phyloP scores from a whole-genome alignment of 495 filamentous ascomycete genomes.

The Neurospora intermedia region DNA sequence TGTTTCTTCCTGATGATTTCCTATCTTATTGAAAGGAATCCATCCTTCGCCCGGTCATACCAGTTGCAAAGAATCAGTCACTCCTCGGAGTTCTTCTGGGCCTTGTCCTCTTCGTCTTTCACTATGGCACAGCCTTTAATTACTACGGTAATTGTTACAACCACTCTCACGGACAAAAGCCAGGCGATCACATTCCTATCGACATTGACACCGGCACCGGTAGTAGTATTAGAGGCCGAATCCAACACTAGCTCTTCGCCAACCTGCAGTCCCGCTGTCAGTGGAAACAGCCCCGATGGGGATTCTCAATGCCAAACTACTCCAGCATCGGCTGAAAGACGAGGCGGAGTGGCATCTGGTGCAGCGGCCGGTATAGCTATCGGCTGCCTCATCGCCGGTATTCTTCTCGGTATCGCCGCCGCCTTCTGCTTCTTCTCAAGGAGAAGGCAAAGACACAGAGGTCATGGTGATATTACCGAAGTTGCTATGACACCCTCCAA shows the following conservation, averaged over 20 bases:
- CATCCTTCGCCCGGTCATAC: neutral
- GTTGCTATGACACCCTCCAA: neutral
- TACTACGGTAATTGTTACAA: neutral
- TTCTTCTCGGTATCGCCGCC: constrained; percentile 13
- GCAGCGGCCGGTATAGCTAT: constrained; percentile 19
- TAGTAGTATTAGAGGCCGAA: too few relatives aligned
- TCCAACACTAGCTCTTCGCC: too few relatives aligned
- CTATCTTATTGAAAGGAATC: neutral
- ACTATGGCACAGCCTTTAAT: neutral
- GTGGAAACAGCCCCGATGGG: too few relatives aligned
- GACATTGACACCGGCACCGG: too few relatives aligned
- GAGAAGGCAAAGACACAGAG: neutral
- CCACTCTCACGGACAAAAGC: neutral
- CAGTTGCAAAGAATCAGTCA: neutral
- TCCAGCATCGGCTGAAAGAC: neutral
- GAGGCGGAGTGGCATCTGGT: neutral
- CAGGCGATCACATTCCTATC: neutral
- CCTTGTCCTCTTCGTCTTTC: neutral
- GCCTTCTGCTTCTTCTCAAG: constrained; percentile 10
- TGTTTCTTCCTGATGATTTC: neutral
- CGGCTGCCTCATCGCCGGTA: constrained; percentile 18
- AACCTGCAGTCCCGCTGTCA: too few relatives aligned
- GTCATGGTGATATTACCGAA: neutral
- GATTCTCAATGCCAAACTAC: neutral
- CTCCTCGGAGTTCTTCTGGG: neutral